Evolutionary conservation across 805 yeast genomes (phyloP), one percentile per base, ranked within the genome.

Genomic region (Clavispora phyllophila): DNA sequence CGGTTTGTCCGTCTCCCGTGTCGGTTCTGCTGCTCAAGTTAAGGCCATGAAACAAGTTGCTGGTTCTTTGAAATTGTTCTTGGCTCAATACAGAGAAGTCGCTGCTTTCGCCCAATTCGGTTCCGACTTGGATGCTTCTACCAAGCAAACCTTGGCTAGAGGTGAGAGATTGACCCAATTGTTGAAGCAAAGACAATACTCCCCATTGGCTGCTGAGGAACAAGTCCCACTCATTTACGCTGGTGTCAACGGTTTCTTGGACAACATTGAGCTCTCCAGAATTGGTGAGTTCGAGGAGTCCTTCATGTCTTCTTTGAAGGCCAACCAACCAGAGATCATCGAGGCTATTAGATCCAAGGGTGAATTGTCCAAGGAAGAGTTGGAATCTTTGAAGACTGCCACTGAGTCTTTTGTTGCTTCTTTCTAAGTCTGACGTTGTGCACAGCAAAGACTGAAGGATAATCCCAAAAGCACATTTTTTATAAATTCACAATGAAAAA

Each of bases 31-130:
- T 66, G 99, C 99, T 66, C 99, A 93, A 82, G 98, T 93, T 65
- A 93, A 93, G 84, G 99, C 99, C 75, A 88, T 93, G 95, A 93
- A 93, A 79, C 98, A 93, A 82, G 98, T 93, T 76, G 99, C 99
- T 61, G 99, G 99, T 85, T 93, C 99, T 61, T 86, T 93, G 78
- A 93, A 93, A 78, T 87, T 93, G 75, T 93, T 89, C 96, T 87
- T 93, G 82, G 99, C 99, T 65, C 99, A 93, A 82, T 93, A 93
- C 87, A 90, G 99, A 88, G 99, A 93, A 84, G 99, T 93, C 64
- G 99, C 99, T 71, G 99, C 99, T 65, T 93, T 93, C 75, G 99
- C 99, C 65, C 99, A 93, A 82, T 93, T 93, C 82, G 99, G 99
- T 84, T 93, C 99, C 61, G 99, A 93, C 78, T 83, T 93, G 73